Evolutionary conservation across 768 basidiomycete species (phyloP).

Genomic region (Boletus huronensis): DNA sequence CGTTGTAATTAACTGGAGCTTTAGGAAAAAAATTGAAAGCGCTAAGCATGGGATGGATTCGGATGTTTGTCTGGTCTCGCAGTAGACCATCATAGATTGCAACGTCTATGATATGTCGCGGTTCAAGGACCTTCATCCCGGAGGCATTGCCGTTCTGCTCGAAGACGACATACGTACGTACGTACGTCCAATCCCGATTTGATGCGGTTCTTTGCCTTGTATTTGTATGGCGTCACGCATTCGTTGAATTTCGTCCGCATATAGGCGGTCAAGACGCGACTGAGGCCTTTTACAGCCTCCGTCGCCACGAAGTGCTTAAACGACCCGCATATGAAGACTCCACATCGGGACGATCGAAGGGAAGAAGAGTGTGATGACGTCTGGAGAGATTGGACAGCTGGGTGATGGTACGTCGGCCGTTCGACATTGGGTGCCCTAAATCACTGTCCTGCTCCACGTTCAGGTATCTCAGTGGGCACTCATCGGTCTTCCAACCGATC

Average conservation of each 20-base stretch:
- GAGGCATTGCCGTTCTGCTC: background rate
- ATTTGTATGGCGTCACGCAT: background rate
- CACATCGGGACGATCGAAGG: no score
- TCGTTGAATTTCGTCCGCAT: conserved; percentile 44
- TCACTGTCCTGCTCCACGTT: no score
- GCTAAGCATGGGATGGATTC: background rate
- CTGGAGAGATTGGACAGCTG: no score
- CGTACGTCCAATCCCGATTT: background rate
- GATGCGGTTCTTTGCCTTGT: background rate
- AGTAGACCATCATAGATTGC: conserved; percentile 43
- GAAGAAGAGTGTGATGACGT: no score
- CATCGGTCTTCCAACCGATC: no score
- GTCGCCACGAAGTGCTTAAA: no score
- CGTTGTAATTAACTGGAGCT: background rate
- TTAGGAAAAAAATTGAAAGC: background rate
- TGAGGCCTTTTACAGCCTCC: conserved; percentile 72
- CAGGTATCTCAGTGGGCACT: no score
- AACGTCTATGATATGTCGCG: conserved; percentile 79
- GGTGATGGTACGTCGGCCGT: no score
- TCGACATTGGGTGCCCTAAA: no score
- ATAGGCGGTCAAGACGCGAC: conserved; percentile 75
- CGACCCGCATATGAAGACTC: no score
- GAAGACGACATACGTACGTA: background rate
- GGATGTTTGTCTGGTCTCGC: background rate
- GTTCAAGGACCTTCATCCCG: conserved; percentile 49